Conservation (phyloP, 495 filamentous ascomycete genomes). For the Thermochaetoides thermophila region DNA sequence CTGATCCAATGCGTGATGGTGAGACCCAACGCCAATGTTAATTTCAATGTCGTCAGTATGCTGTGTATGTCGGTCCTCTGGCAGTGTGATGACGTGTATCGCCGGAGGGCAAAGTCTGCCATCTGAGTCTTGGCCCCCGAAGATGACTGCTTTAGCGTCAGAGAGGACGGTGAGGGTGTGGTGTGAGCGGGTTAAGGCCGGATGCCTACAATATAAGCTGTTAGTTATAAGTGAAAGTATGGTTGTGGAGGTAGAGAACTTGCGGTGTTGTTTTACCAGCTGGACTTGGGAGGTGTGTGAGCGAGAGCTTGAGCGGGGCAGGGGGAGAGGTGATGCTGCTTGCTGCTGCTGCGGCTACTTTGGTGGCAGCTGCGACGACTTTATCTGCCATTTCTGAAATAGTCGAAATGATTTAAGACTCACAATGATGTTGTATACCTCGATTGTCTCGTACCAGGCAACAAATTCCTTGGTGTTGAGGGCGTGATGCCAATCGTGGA, state of each 20-base stretch:
- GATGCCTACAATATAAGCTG: conserved; percentile 4
- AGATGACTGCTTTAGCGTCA: conserved; percentile 34
- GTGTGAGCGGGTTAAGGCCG: conserved; percentile 28
- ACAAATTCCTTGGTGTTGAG: conserved; percentile 18
- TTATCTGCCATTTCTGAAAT: too few species aligned
- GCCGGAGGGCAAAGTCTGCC: conserved; percentile 30
- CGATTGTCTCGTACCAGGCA: neutral
- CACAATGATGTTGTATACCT: neutral
- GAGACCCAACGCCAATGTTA: too few species aligned
- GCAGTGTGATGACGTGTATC: conserved; percentile 31
- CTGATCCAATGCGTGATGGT: conserved; percentile 2
- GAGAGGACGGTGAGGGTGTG: conserved; percentile 30
- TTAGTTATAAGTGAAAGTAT: neutral
- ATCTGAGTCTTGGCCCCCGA: conserved; percentile 29
- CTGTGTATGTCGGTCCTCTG: conserved; percentile 5
- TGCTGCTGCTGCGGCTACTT: conserved; percentile 22
- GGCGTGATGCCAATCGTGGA: too few species aligned
- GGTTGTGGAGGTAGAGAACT: neutral
- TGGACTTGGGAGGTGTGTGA: conserved; percentile 23
- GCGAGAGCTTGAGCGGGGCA: conserved; percentile 27
- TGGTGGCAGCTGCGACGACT: conserved; percentile 26
- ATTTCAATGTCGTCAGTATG: neutral
- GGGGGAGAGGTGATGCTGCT: conserved; percentile 22
- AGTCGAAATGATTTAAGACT: neutral
- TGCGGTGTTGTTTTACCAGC: conserved; percentile 11